Evolutionary conservation across 177 flowering plant genomes (phyloP), one percentile per base, ranked within the genome.

Genomic region (Viscum album): DNA sequence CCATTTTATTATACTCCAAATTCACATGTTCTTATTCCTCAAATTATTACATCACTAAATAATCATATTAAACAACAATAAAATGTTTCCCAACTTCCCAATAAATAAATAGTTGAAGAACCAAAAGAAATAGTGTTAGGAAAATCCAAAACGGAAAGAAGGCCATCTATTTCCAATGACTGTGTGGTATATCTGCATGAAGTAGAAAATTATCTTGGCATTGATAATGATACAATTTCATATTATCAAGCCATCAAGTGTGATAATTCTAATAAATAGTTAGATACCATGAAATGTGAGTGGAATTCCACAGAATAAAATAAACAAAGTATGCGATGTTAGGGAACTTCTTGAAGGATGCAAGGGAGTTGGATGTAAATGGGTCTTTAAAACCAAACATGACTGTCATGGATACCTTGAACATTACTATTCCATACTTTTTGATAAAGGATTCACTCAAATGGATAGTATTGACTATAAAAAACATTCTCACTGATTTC

Each of bases 381-480:
- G 35, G n/a, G 34, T 60, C 64, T 32, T 31, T 60, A 32, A 60
- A 35, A 32, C 64, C 23, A 60, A 60, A 60, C 35, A 32, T 8
- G 64, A 60, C 64, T 60, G 15, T 15, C 31, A 32, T 60, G 64
- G 64, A 34, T 31, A 60, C 23, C 31, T 60, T 19, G 64, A 60
- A 60, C 64, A 23, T 2, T 32, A 19, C 19, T 31, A 60, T 6
- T 8, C 35, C 19, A 60, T 10, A 60, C 35, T 32, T 32, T 34
- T 60, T 3, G 35, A 34, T 19, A 60, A 60, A 32, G 34, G 35
- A 2, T 32, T 31, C 4, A 31, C 29, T 32, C 34, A 60, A 32
- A 31, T 12, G 24, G 35, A 60, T 10, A 21, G 35, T n/a, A 54
- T 64, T 37, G 66, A 70, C 32, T 70, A 70, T 60, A 71, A 66